phyloP scores from a whole-genome alignment of 1,284 basidiomycete genomes.

The Omphalotus olearius region DNA sequence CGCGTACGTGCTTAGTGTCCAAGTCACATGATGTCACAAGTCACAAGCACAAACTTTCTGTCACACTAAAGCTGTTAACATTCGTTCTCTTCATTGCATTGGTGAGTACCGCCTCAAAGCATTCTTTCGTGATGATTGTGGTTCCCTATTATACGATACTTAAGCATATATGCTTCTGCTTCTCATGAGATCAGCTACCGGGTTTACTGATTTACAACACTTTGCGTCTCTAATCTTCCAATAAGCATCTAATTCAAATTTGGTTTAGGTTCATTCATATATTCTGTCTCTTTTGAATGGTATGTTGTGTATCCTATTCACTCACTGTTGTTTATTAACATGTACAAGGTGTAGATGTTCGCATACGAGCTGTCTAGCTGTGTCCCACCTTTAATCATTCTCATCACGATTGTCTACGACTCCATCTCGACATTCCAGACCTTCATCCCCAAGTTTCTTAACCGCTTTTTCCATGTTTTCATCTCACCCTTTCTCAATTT shows the following conservation, averaged over 20 bases:
- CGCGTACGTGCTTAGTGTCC: too few species aligned
- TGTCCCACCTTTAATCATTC: constrained; percentile 28
- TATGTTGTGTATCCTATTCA: not conserved
- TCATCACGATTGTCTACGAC: constrained; percentile 28
- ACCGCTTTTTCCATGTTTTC: constrained; percentile 24
- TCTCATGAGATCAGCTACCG: constrained; percentile 37
- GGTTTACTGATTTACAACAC: constrained; percentile 32
- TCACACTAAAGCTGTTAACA: too few species aligned
- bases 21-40: too few species aligned
- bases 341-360: not conserved
- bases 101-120: not conserved
- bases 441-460: constrained; percentile 26
- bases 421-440: constrained; percentile 20
- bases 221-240: not conserved
- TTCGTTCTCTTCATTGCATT: too few species aligned
- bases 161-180: constrained; percentile 8
- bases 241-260: not conserved
- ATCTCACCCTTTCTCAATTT: constrained; percentile 49
- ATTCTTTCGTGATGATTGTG: constrained; percentile 32
- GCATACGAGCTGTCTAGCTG: not conserved
- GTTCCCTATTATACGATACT: constrained; percentile 55
- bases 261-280: not conserved
- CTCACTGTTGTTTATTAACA: not conserved
- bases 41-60: too few species aligned
- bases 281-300: not conserved